These are phyloP conservation scores for Penicillium sp. DNA, from an alignment of 2,329 filamentous ascomycete species.

Conservation along the genomic window DNA sequence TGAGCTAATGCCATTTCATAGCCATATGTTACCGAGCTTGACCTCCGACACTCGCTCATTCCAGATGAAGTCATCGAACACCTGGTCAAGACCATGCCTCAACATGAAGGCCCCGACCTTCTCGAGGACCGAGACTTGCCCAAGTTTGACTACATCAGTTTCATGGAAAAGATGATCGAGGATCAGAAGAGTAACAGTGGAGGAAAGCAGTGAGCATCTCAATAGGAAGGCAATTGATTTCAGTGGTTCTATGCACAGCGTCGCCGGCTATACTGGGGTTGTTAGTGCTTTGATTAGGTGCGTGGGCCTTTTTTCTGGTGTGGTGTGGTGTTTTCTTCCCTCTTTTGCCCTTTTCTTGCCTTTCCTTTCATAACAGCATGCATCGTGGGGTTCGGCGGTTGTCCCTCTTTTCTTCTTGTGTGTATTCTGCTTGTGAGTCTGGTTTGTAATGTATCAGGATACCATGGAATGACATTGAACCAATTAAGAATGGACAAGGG, in stretches of 20 bases:
- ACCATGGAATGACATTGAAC: constrained; percentile 26
- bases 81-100: constrained; percentile 83
- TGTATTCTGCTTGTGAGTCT: constrained; percentile 23
- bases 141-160: constrained; percentile 95
- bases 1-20: constrained; percentile 35
- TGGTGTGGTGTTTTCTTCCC: constrained; percentile 16
- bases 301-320: constrained; percentile 25
- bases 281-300: constrained; percentile 30
- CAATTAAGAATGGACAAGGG: background rate
- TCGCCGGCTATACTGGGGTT: constrained; percentile 29
- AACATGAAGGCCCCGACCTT: constrained; percentile 82
- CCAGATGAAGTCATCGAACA: constrained; percentile 97
- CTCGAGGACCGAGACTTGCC: constrained; percentile 81
- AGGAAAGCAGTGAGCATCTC: constrained; percentile 16
- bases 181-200: constrained; percentile 39
- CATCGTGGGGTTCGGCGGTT: constrained; percentile 37
- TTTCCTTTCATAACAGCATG: constrained; percentile 33
- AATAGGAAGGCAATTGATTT: constrained; percentile 30
- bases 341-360: constrained; percentile 13
- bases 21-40: constrained; percentile 97
- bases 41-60: constrained; percentile 90
- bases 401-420: constrained; percentile 23
- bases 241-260: constrained; percentile 29
- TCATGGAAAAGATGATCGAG: constrained; percentile 87
- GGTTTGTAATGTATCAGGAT: constrained; percentile 32